Base-by-base conservation (phyloP, 306 rosid species). In the apple (Malus domestica) region DNA sequence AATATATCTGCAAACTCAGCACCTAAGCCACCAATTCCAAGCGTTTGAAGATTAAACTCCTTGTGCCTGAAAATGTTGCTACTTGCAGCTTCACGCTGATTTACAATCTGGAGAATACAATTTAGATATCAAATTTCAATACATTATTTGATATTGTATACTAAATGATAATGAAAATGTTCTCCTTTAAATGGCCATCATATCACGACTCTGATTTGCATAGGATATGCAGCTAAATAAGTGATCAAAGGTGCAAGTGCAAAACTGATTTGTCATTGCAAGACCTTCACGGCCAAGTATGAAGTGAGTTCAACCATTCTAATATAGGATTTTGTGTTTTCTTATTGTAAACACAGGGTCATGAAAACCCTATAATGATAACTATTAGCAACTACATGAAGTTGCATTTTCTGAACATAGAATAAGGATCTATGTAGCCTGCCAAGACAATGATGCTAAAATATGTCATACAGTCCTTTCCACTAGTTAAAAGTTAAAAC, bases 1-100 rank as follows among this genome's bases (percentile, higher is more conserved):
- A 96, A 96, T 89, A 96, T 96, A 79, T 96, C 97, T 58, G 90
- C 97, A 81, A 96, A 96, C 85, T 96, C 99, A 1, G 89, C 97
- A 74, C 93, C 84, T 84, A 96, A 75, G 51, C 99, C 99, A 71
- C 99, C 99, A 74, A 96, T 96, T 63, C 99, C 99, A 65, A 96
- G 90, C 46, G 91, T 64, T 88, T 96, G 83, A 76, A 96, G 99
- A 83, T 96, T 92, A 79, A 96, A 96, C 79, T 92, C 99, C 75
- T 96, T 96, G 71, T 90, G 97, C 89, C 88, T 86, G 78, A 96
- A 96, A 70, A 96, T 88, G 80, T 77, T 92, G 83, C 98, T 92
- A 71, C 92, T 96, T 45, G 93, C 93, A 82, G 86, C 92, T 82
- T 93, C 97, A 29, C 99, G 97, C 86, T 96, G 99, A 84, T 90